Percentiles rank a stretch among this genome's conserved stretches.
phyloP scores from a whole-genome alignment of 176 grass and related monocot species.

The Bonia amplexicaulis region DNA sequence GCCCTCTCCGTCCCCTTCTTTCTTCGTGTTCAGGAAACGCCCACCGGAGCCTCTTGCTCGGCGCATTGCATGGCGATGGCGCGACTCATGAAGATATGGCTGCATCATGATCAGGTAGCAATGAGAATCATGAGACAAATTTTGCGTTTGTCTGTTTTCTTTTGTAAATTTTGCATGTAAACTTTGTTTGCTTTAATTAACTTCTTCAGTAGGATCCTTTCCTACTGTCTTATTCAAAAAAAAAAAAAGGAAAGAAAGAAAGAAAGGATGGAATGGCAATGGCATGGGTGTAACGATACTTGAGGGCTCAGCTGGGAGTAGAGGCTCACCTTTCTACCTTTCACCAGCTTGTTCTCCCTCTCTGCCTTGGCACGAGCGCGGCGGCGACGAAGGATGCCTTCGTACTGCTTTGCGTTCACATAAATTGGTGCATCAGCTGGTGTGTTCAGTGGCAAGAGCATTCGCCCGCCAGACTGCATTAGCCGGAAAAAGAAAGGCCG shows the following conservation, averaged over 20 bases:
- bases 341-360: conserved; percentile 46
- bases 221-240: no score
- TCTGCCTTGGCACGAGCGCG: conserved; percentile 82
- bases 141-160: no score
- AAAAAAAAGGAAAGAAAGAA: no score
- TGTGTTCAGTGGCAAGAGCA: conserved; percentile 71
- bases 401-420: conserved; percentile 88
- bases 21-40: conserved; percentile 93
- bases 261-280: neutral
- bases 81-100: conserved; percentile 88
- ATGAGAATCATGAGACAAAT: neutral
- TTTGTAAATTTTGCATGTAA: no score
- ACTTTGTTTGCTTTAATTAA: no score
- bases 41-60: conserved; percentile 70
- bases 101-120: neutral
- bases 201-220: no score
- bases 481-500: neutral
- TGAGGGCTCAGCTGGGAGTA: neutral
- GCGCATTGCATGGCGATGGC: conserved; percentile 87
- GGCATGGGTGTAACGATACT: neutral
- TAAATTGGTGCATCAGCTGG: conserved; percentile 66
- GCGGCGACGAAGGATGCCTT: conserved; percentile 86
- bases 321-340: conserved; percentile 66
- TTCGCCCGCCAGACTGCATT: conserved; percentile 51
- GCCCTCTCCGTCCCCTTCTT: conserved; percentile 6